phyloP scores from a whole-genome alignment of 176 grass and related monocot species.

The Carex pumila region DNA sequence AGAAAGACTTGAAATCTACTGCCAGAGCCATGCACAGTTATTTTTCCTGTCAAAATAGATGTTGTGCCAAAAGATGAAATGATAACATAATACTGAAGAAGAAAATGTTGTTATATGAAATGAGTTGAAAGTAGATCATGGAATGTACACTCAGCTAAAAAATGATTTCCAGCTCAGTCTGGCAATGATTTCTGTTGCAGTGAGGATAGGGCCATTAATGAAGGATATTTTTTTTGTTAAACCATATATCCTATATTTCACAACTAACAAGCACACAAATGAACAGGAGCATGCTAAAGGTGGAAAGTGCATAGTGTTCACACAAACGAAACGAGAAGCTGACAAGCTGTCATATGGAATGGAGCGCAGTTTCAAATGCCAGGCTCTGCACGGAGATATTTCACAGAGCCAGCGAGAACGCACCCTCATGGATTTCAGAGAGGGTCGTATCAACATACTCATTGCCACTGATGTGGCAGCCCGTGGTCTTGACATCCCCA shows the following conservation, averaged over 20 bases:
- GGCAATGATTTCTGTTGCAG: not conserved
- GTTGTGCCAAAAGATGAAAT: not conserved
- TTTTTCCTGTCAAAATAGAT: not conserved
- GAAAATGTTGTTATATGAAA: not conserved
- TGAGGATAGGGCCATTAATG: not conserved
- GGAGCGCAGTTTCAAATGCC: slow-evolving; percentile 69
- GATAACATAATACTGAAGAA: not conserved
- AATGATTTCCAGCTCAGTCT: not conserved
- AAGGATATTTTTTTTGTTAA: not conserved
- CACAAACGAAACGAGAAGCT: slow-evolving; percentile 91
- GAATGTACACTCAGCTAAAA: not conserved
- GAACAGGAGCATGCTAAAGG: slow-evolving; percentile 83
- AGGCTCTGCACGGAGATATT: slow-evolving; percentile 91
- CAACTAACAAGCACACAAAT: slow-evolving; percentile 2
- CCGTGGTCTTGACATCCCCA: slow-evolving; percentile 93
- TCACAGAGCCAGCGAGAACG: slow-evolving; percentile 90
- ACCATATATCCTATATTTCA: not conserved
- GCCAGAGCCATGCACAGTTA: not conserved
- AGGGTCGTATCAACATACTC: slow-evolving; percentile 75
- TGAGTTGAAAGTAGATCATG: not conserved
- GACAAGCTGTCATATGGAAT: slow-evolving; percentile 77
- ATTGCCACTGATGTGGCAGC: slow-evolving; percentile 90
- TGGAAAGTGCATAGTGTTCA: slow-evolving; percentile 96
- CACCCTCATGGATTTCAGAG: slow-evolving; percentile 78
- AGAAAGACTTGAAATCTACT: not conserved